Conservation (phyloP, 2,329 filamentous ascomycete species). For the Pestalotiopsis fici region DNA sequence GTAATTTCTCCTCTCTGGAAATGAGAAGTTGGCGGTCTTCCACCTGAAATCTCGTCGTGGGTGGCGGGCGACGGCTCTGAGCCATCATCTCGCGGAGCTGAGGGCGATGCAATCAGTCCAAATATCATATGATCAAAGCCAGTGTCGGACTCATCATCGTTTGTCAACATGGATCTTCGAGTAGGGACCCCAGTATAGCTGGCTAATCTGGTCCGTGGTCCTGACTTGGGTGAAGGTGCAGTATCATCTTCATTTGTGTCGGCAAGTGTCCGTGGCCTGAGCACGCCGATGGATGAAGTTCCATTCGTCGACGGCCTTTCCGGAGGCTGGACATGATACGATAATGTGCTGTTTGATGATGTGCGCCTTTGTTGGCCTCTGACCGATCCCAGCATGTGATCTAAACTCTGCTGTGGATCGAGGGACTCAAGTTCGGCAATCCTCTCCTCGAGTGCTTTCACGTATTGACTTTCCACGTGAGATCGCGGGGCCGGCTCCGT, state of each 20-base stretch:
- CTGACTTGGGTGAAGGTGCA: neutral
- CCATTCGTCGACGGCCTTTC: neutral
- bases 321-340: neutral
- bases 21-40: neutral
- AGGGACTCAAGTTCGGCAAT: constrained; percentile 5
- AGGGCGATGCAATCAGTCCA: neutral
- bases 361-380: neutral
- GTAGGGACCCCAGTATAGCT: neutral
- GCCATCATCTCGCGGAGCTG: neutral
- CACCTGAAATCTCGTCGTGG: neutral
- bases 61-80: neutral
- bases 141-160: neutral
- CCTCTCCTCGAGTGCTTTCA: constrained; percentile 1
- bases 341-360: neutral
- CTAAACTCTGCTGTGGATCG: constrained; percentile 4
- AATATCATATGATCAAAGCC: constrained; percentile 3
- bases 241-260: neutral
- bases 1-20: neutral
- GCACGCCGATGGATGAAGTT: neutral
- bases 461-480: constrained; percentile 3
- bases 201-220: neutral
- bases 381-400: neutral
- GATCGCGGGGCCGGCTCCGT: constrained; percentile 4
- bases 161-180: neutral
- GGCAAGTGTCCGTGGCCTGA: neutral